Evolutionary conservation across 2,329 filamentous ascomycete genomes (phyloP).

Genomic region (Nectriaceae sp.): DNA sequence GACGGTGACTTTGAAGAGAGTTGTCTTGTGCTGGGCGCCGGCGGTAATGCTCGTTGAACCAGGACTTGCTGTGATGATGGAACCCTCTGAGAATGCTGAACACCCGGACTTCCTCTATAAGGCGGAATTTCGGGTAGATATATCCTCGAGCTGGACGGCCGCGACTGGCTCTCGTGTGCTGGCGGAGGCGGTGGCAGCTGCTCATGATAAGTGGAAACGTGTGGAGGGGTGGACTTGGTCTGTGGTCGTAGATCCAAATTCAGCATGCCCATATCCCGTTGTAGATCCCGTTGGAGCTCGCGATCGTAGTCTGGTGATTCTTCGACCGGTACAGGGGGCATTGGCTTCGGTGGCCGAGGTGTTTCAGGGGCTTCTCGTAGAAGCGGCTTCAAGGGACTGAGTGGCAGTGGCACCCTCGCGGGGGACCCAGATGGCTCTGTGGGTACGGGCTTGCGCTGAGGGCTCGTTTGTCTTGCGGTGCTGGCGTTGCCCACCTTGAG

Average conservation of each 20-base stretch:
- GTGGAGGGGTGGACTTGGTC: slow-evolving; percentile 12
- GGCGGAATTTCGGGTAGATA: slow-evolving; percentile 57
- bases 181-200: slow-evolving; percentile 33
- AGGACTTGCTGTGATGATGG: slow-evolving; percentile 30
- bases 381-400: slow-evolving; percentile 36
- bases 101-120: slow-evolving; percentile 43
- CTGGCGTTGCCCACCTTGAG: slow-evolving; percentile 54
- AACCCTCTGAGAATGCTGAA: slow-evolving; percentile 20
- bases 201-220: slow-evolving; percentile 14
- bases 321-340: slow-evolving; percentile 47
- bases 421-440: slow-evolving; percentile 47
- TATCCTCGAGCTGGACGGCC: slow-evolving; percentile 45
- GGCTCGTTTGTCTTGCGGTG: slow-evolving; percentile 59
- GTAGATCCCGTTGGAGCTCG: slow-evolving; percentile 63
- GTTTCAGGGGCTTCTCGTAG: slow-evolving; percentile 43
- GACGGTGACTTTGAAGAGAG: slow-evolving; percentile 35
- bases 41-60: slow-evolving; percentile 19
- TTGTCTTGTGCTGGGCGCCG: slow-evolving; percentile 24
- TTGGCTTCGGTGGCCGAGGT: slow-evolving; percentile 49
- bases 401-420: slow-evolving; percentile 60
- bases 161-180: slow-evolving; percentile 35
- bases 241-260: slow-evolving; percentile 42
- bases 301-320: slow-evolving; percentile 63
- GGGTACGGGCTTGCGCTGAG: slow-evolving; percentile 58
- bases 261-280: slow-evolving; percentile 60